These are phyloP conservation scores for Chlamydomonas sp. DNA, from an alignment of 139 green algal species.

Conservation along the genomic window DNA sequence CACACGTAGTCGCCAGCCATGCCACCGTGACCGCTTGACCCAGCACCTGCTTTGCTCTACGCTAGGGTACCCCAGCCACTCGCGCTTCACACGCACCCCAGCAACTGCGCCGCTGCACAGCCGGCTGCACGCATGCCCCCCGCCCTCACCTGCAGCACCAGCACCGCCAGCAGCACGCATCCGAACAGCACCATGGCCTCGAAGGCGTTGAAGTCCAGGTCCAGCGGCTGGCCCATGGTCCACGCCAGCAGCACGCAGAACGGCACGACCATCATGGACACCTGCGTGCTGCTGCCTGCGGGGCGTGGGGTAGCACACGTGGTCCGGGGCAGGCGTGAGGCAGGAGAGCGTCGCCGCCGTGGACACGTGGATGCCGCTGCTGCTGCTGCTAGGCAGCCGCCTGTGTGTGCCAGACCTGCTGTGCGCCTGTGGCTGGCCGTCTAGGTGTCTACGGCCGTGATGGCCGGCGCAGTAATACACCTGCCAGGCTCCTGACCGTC, in stretches of 20 bases:
- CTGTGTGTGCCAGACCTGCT: too few relatives aligned
- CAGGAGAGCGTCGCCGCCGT: neutral
- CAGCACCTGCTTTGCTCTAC: too few relatives aligned
- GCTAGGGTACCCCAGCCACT: neutral
- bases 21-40: too few relatives aligned
- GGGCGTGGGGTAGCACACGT: neutral
- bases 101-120: too few relatives aligned
- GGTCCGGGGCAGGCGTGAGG: neutral
- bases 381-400: too few relatives aligned
- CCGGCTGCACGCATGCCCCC: neutral
- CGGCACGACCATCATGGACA: slow-evolving; percentile 75
- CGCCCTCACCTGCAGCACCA: slow-evolving; percentile 37
- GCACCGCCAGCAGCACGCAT: slow-evolving; percentile 66
- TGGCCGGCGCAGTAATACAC: too few relatives aligned
- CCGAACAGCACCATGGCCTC: slow-evolving; percentile 72
- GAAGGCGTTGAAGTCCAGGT: slow-evolving; percentile 80
- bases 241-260: slow-evolving; percentile 82
- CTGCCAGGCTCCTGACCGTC: too few relatives aligned
- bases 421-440: too few relatives aligned
- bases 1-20: too few relatives aligned
- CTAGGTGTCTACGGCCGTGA: too few relatives aligned
- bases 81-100: neutral
- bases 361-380: neutral
- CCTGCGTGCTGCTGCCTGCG: slow-evolving; percentile 69
- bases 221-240: slow-evolving; percentile 70